Base-by-base conservation (phyloP, 768 basidiomycete genomes). In the Pholiota molesta region DNA sequence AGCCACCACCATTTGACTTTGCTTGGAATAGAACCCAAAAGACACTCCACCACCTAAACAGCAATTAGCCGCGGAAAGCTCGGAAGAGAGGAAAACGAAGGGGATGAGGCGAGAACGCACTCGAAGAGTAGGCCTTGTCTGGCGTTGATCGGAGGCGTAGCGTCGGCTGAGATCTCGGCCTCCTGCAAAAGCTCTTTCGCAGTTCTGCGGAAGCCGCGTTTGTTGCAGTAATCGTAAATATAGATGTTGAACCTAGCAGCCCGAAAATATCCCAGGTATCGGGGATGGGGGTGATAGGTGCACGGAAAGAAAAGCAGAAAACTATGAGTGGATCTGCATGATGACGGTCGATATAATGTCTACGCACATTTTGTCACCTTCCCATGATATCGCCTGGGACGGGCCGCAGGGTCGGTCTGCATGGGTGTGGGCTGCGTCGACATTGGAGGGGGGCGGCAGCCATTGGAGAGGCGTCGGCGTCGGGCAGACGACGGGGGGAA, bases 21-120 rank as follows among this genome's bases (percentile, higher is more conserved):
- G 91, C 90, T 13, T 87, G 86, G 71, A 93, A 94, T 16, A 93
- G 77, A 0, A 92, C 87, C 92, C 92, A 94, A 68, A 94, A 94
- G 23, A 94, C 92, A 66, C 86, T 90, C 92, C 92, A 94, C 92
- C 92, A 94, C 72, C 91, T 92, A 66, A 6, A 59, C 39, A 44
- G 28, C 45, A 35, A 68, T 53, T 44, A 62, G 33, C 44, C 35
- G 42, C 54, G 5, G 58, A 61, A 33, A 59, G 47, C 21, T 53
- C 8, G 31, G 61, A 59, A 66, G 55, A 57, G 66, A 56, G 62
- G 49, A 49, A 53, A 57, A 61, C 47, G 57, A 61, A 64, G 57
- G 61, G 59, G 28, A 56, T 59, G 53, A 57, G 33, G 57, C 58
- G 68, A 47, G 33, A 40, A 80, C 89, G 55, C 68, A 92, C 90